Base-by-base conservation (phyloP, 805 yeast species). In the Starmerella sirachaensis region DNA sequence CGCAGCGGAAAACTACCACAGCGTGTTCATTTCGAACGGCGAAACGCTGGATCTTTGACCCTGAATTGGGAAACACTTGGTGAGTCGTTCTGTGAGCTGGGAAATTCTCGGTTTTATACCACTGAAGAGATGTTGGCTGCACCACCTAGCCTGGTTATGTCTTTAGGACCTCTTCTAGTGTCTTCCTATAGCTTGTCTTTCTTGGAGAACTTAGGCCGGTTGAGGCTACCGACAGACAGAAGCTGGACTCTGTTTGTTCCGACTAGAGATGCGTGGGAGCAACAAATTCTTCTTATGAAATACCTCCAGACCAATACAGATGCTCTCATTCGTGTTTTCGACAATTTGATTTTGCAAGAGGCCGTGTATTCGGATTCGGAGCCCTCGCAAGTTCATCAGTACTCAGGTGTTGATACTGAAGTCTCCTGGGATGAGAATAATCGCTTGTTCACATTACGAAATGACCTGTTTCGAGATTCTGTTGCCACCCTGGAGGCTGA, bases 171-270 rank as follows among this genome's bases (percentile, higher is more conserved):
- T 0, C 61, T 70, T 34, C 63, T 66, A 34, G 67, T 70, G 35
- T 79, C 91, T 50, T 69, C 93, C 3, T 70, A 64, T 43, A 75
- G 93, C 0, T 52, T 84, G 32, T 60, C 65, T 13, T 73, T 72
- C 47, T 55, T 86, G 41, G 66, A 70, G 33, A 58, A 67, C 12
- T 63, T 73, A 29, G 67, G 64, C 7, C 55, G 82, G 22, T 58
- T 73, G 17, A 69, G 70, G 40, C 62, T 78, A 29, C 60, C 66
- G 10, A 66, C 76, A 41, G 57, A 61, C 16, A 51, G 61, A 16
- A 93, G 93, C 0, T 83, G 84, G 60, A 73, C 95, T 0, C 59
- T 78, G 0, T 70, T 86, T 37, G 60, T 86, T 20, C 97, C 97
- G 0, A 76, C 85, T 40, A 74, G 79, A 21, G 62, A 65, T 29